Percentiles rank a stretch among this genome's conserved stretches.
Evolutionary conservation across 768 basidiomycete species (phyloP).

Genomic region (Lepiota venenata): DNA sequence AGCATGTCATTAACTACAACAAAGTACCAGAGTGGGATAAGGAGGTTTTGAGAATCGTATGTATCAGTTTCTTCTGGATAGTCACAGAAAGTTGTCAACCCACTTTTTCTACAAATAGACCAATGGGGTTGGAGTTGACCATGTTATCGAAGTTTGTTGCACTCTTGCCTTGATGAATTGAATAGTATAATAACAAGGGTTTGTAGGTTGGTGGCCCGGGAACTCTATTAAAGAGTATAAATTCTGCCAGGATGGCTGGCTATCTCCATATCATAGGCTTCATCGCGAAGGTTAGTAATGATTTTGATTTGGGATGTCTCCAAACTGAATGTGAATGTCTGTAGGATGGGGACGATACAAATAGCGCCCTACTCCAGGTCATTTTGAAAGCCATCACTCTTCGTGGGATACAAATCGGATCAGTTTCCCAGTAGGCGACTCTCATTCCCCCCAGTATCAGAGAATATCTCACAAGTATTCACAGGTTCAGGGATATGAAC

Average conservation of each 20-base stretch:
- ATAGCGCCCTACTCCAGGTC: constrained; percentile 25
- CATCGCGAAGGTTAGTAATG: constrained; percentile 34
- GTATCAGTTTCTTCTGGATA: constrained; percentile 11
- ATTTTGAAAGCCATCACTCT: constrained; percentile 40
- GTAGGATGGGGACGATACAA: constrained; percentile 14
- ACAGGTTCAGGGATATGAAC: constrained; percentile 50
- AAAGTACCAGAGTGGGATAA: constrained; percentile 55
- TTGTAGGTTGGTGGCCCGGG: constrained; percentile 53
- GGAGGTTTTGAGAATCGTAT: constrained; percentile 38
- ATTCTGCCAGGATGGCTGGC: constrained; percentile 38
- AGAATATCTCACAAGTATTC: neutral
- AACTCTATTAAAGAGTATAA: constrained; percentile 43
- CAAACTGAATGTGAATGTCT: neutral
- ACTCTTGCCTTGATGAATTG: no score
- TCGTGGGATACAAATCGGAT: constrained; percentile 54
- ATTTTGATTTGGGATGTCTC: neutral
- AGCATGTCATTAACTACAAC: constrained; percentile 61
- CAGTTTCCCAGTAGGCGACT: constrained; percentile 48
- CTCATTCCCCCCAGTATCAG: neutral
- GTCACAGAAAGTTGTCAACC: neutral
- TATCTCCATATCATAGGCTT: constrained; percentile 48
- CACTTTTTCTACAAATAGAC: constrained; percentile 23
- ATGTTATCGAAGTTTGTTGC: constrained; percentile 34
- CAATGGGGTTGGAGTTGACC: constrained; percentile 34
- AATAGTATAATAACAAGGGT: no score